phyloP scores from a whole-genome alignment of 768 basidiomycete species.

The Guyanaporus albipodus region DNA sequence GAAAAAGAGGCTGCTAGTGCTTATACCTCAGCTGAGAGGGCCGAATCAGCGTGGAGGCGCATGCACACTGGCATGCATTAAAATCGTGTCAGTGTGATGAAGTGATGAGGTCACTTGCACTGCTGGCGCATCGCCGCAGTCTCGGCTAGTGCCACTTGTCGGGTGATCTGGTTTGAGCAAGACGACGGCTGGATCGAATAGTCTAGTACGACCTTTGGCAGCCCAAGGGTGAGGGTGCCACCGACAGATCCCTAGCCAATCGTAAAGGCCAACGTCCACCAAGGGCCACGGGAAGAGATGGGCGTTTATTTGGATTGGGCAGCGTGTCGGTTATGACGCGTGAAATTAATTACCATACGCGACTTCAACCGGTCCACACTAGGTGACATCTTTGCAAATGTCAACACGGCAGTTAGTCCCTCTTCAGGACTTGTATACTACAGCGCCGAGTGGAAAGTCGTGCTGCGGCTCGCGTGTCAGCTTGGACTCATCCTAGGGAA shows the following conservation, averaged over 20 bases:
- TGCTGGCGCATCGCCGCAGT: constrained; percentile 21
- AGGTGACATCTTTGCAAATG: background rate
- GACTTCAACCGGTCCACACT: background rate
- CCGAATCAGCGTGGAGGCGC: constrained; percentile 14
- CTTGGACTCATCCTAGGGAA: background rate
- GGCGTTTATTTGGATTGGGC: constrained; percentile 5
- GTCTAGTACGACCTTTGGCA: background rate
- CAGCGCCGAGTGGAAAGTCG: too few species aligned
- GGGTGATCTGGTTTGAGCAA: constrained; percentile 13
- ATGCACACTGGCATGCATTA: constrained; percentile 30
- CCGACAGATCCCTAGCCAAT: too few species aligned
- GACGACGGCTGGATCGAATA: constrained; percentile 1
- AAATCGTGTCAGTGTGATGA: constrained; percentile 31
- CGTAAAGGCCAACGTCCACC: too few species aligned
- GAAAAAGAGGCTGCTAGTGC: constrained; percentile 1
- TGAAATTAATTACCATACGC: constrained; percentile 1
- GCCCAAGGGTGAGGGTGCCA: too few species aligned
- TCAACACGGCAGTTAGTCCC: too few species aligned
- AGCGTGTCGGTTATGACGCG: constrained; percentile 3
- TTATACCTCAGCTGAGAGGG: constrained; percentile 23
- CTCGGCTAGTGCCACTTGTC: constrained; percentile 9
- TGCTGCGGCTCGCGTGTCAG: background rate
- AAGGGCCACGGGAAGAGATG: constrained; percentile 2
- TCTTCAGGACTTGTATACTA: too few species aligned
- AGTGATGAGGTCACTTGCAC: constrained; percentile 28